A percentile compares a stretch with the other conserved stretches of the same genome.
These are phyloP conservation scores for Irpex sp. DNA, from an alignment of 1,284 basidiomycete species.

Conservation along the genomic window DNA sequence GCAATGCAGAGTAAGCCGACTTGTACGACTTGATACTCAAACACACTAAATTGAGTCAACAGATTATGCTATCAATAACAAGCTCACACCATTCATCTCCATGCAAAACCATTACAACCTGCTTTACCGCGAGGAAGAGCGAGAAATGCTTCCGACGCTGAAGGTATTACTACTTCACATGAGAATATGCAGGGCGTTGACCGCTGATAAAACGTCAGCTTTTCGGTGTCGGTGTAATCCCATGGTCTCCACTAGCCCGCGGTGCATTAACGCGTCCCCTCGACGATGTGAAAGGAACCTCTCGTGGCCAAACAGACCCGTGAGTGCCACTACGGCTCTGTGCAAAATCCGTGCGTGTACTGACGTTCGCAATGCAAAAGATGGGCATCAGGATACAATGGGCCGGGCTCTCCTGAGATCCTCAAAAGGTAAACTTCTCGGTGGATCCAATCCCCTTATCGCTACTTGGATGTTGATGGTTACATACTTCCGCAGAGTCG, in stretches of 20 bases:
- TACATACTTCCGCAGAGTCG: constrained; percentile 22
- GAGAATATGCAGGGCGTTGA: not conserved
- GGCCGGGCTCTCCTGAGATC: not conserved
- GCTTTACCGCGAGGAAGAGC: constrained; percentile 61
- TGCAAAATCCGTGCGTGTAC: too few relatives aligned
- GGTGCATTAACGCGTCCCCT: not conserved
- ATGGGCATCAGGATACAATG: not conserved
- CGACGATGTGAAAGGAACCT: not conserved
- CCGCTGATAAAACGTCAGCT: constrained; percentile 10
- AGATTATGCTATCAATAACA: constrained; percentile 32
- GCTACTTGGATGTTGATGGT: not conserved
- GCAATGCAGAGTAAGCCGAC: constrained; percentile 22
- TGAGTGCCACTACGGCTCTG: not conserved
- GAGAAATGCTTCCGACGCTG: constrained; percentile 63
- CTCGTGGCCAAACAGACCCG: not conserved
- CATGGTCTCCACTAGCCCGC: constrained; percentile 9
- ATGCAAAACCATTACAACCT: constrained; percentile 68
- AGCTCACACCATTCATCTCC: constrained; percentile 64
- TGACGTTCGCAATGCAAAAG: not conserved
- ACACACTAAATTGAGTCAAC: not conserved
- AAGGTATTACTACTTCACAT: constrained; percentile 25
- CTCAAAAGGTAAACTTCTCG: not conserved
- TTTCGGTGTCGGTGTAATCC: constrained; percentile 33
- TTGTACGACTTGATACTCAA: not conserved
- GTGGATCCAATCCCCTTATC: not conserved